A percentile compares a stretch with the other conserved stretches of the same genome.
Conservation (phyloP, 83 land plant genomes). For the Thuja plicata region DNA sequence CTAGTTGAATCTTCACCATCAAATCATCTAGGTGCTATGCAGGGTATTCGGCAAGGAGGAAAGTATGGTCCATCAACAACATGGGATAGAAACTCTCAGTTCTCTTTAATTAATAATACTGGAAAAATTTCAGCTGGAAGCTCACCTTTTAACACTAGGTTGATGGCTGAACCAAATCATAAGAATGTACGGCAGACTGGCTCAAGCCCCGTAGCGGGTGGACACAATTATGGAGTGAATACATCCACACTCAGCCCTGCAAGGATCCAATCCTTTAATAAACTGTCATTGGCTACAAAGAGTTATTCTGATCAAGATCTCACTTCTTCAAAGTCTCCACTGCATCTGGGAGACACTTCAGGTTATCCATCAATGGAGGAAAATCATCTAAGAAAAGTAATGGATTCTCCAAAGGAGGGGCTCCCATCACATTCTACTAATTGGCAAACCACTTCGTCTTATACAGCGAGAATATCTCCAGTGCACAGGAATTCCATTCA, state of each 20-base stretch:
- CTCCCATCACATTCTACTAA: conserved; percentile 15
- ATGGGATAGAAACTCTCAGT: conserved; percentile 39
- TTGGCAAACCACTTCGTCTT: conserved; percentile 22
- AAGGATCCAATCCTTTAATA: conserved; percentile 39
- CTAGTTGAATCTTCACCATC: conserved; percentile 27
- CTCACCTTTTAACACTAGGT: neutral
- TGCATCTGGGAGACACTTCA: conserved; percentile 44
- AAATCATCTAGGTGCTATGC: conserved; percentile 34
- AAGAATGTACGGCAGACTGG: conserved; percentile 6
- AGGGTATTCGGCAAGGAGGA: conserved; percentile 21
- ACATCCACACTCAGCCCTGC: conserved; percentile 23
- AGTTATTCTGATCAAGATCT: conserved; percentile 60
- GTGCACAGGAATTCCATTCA: conserved; percentile 21
- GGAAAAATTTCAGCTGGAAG: conserved; percentile 28
- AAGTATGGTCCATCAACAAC: conserved; percentile 32
- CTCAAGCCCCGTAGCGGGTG: conserved; percentile 7
- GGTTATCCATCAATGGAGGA: conserved; percentile 60
- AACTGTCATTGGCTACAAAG: conserved; percentile 43
- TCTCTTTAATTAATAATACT: conserved; percentile 20
- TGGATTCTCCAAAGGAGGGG: conserved; percentile 43
- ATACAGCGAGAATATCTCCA: conserved; percentile 21
- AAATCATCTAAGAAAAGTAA: conserved; percentile 52
- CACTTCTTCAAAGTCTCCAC: conserved; percentile 50
- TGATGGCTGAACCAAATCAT: neutral
- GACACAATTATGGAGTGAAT: conserved; percentile 7